A percentile compares a stretch with the other conserved stretches of the same genome.
These are phyloP conservation scores for Haplographium delicatum DNA, from an alignment of 495 filamentous ascomycete species.

Conservation along the genomic window DNA sequence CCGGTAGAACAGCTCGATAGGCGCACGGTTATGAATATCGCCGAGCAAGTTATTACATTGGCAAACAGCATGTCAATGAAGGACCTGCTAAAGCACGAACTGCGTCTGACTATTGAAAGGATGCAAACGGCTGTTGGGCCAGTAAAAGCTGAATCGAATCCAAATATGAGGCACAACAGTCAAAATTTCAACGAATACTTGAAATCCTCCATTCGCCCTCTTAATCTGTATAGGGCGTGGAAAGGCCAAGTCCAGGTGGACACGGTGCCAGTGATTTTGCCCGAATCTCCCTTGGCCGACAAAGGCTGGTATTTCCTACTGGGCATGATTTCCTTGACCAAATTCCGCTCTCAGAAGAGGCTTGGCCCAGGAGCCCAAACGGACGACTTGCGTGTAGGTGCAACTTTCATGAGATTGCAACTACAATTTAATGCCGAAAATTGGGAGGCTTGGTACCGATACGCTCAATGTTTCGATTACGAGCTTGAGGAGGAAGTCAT, in stretches of 20 bases:
- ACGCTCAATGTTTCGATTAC: conserved; percentile 86
- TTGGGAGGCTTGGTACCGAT: conserved; percentile 96
- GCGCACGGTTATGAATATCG: conserved; percentile 66
- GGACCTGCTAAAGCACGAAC: conserved; percentile 82
- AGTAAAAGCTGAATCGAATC: conserved; percentile 58
- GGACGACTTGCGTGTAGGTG: conserved; percentile 80
- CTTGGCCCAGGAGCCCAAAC: conserved; percentile 64
- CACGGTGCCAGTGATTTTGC: conserved; percentile 43
- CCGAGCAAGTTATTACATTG: conserved; percentile 75
- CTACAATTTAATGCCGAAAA: conserved; percentile 76
- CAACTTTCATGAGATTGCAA: conserved; percentile 77
- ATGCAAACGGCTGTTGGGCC: conserved; percentile 63
- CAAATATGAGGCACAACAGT: conserved; percentile 67
- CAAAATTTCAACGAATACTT: conserved; percentile 71
- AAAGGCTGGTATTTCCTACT: conserved; percentile 92
- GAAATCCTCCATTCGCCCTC: conserved; percentile 73
- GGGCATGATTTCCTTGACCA: conserved; percentile 80
- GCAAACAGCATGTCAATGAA: conserved; percentile 82
- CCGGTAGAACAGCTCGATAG: conserved; percentile 69
- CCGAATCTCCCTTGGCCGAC: conserved; percentile 56
- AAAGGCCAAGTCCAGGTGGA: conserved; percentile 65
- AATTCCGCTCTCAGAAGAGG: conserved; percentile 81
- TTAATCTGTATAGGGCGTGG: conserved; percentile 71
- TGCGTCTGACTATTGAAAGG: conserved; percentile 83
- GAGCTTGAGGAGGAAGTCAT: conserved; percentile 88